These are phyloP conservation scores for Penicillium macrosclerotiorum DNA, from an alignment of 495 filamentous ascomycete genomes.

Conservation along the genomic window DNA sequence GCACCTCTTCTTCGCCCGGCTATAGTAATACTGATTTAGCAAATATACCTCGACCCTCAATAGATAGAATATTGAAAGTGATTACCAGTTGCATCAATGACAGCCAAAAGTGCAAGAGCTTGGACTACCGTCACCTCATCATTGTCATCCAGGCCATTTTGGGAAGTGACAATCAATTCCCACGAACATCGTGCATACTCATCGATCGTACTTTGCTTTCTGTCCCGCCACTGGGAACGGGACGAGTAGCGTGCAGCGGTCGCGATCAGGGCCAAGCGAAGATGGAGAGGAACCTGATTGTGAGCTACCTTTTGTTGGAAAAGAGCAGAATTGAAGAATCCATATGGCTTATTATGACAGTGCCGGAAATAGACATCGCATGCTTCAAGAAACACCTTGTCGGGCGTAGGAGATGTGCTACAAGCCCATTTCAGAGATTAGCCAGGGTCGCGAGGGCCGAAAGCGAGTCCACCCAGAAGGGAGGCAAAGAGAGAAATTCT, in stretches of 20 bases:
- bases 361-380: conserved; percentile 27
- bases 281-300: conserved; percentile 17
- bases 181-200: conserved; percentile 28
- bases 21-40: not conserved
- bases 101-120: conserved; percentile 25
- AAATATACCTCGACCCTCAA: too few relatives aligned
- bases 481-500: too few relatives aligned
- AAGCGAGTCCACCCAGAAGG: too few relatives aligned
- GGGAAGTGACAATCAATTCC: conserved; percentile 22
- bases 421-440: not conserved
- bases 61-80: not conserved
- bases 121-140: conserved; percentile 26
- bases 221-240: conserved; percentile 18
- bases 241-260: conserved; percentile 26
- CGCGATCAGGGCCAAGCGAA: conserved; percentile 29
- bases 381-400: conserved; percentile 24
- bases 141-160: conserved; percentile 10
- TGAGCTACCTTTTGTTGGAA: conserved; percentile 18
- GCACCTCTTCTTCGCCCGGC: conserved; percentile 24
- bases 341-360: conserved; percentile 33
- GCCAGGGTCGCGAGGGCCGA: not conserved
- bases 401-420: conserved; percentile 10
- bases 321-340: conserved; percentile 24
- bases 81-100: conserved; percentile 32
- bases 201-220: conserved; percentile 19